Percentiles rank a stretch among this genome's conserved stretches.
phyloP scores from a whole-genome alignment of 306 rosid species.

The Cicer chorassanicum region DNA sequence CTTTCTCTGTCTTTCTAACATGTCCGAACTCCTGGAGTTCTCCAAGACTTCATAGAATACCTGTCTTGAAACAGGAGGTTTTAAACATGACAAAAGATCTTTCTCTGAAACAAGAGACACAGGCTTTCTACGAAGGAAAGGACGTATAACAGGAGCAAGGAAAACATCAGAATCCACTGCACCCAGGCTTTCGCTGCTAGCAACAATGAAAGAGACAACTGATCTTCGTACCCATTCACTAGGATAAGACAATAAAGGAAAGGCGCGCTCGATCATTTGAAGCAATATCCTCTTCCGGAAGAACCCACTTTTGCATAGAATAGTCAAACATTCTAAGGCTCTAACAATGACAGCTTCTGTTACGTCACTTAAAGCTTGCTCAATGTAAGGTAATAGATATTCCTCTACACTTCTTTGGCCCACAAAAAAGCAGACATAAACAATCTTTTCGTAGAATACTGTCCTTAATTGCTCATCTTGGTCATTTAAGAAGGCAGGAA shows the following conservation, averaged over 20 bases:
- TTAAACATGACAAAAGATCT: constrained; percentile 78
- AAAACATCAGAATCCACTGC: constrained; percentile 94
- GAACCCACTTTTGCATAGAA: constrained; percentile 79
- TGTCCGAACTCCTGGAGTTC: constrained; percentile 90
- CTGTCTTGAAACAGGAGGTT: constrained; percentile 84
- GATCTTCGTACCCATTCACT: constrained; percentile 93
- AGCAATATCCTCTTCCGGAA: constrained; percentile 88
- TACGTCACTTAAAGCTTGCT: constrained; percentile 86
- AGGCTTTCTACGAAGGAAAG: constrained; percentile 88
- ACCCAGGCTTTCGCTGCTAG: constrained; percentile 90
- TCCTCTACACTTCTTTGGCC: constrained; percentile 99
- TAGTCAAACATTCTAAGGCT: constrained; percentile 87
- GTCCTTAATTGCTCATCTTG: constrained; percentile 92
- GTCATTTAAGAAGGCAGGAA: constrained; percentile 96
- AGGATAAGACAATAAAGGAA: constrained; percentile 92
- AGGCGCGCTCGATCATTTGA: constrained; percentile 90
- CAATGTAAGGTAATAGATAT: constrained; percentile 96
- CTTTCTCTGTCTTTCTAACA: constrained; percentile 96
- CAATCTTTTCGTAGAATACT: constrained; percentile 88
- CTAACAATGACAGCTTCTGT: constrained; percentile 86
- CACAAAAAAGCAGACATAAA: constrained; percentile 95
- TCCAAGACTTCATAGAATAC: constrained; percentile 77
- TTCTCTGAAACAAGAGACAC: constrained; percentile 86
- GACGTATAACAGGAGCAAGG: constrained; percentile 89
- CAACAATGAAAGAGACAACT: constrained; percentile 84